Percentiles rank a stretch among this genome's conserved stretches.
These are phyloP conservation scores for Colletotrichum aenigma DNA, from an alignment of 2,329 filamentous ascomycete genomes.

Conservation along the genomic window DNA sequence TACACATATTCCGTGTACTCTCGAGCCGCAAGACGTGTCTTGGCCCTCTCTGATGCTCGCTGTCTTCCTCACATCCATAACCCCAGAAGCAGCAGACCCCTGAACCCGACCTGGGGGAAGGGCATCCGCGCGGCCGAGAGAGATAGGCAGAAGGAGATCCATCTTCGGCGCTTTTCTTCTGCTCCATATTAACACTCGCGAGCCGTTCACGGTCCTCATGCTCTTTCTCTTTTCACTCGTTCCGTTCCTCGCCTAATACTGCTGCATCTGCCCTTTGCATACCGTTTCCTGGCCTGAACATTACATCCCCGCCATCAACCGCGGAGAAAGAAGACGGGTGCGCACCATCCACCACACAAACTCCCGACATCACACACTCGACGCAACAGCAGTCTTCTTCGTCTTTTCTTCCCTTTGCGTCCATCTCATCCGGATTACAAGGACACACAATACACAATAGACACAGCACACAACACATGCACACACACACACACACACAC, in stretches of 20 bases:
- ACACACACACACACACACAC: not conserved
- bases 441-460: not conserved
- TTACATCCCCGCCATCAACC: not conserved
- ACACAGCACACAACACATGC: not conserved
- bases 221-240: not conserved
- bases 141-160: not conserved
- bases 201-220: not conserved
- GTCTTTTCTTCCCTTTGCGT: not conserved
- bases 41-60: not conserved
- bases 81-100: not conserved
- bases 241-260: not conserved
- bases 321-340: not conserved
- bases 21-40: not conserved
- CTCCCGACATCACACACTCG: not conserved
- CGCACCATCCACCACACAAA: not conserved
- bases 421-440: not conserved
- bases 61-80: not conserved
- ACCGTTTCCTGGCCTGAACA: not conserved
- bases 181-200: not conserved
- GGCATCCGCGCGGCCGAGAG: not conserved
- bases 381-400: not conserved
- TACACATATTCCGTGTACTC: not conserved
- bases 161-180: not conserved
- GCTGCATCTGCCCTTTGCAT: not conserved
- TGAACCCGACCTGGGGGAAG: not conserved